Percentiles rank a stretch among this genome's conserved stretches.
These are phyloP conservation scores for Zygosaccharomyces pseudobailii DNA, from an alignment of 1,139 yeast species.

Conservation along the genomic window DNA sequence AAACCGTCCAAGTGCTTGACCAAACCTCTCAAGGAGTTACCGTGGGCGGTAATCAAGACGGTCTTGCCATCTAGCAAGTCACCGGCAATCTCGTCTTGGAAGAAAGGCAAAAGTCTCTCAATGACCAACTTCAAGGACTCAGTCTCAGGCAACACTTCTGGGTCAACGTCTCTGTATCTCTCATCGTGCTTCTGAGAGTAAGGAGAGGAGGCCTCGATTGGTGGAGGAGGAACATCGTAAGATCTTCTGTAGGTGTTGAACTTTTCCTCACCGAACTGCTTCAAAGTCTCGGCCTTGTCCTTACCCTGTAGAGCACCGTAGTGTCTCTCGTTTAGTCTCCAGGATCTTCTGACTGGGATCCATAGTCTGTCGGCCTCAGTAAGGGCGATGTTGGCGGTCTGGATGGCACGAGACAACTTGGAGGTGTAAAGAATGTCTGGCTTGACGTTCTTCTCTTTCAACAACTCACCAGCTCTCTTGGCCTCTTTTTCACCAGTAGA, in stretches of 20 bases:
- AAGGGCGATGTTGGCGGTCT: constrained; percentile 94
- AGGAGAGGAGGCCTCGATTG: constrained; percentile 68
- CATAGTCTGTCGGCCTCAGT: constrained; percentile 84
- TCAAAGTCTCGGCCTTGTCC: constrained; percentile 92
- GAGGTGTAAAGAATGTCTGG: constrained; percentile 93
- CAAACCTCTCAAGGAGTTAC: constrained; percentile 95
- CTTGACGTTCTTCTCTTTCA: constrained; percentile 78
- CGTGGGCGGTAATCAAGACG: constrained; percentile 94
- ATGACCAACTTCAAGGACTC: constrained; percentile 94
- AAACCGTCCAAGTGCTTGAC: constrained; percentile 95
- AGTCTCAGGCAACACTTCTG: constrained; percentile 82
- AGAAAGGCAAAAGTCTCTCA: constrained; percentile 96
- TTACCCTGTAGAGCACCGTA: constrained; percentile 99
- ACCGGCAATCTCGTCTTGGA: constrained; percentile 89
- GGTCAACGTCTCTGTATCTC: constrained; percentile 81
- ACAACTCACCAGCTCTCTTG: constrained; percentile 84
- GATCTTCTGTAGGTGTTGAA: constrained; percentile 99
- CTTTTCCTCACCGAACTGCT: constrained; percentile 82
- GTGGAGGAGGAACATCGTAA: constrained; percentile 95
- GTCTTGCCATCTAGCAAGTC: constrained; percentile 85
- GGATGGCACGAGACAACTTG: constrained; percentile 90
- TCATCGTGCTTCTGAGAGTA: constrained; percentile 82
- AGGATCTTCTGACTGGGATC: constrained; percentile 89
- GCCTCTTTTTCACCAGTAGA: constrained; percentile 89
- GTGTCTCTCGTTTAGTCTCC: constrained; percentile 99